Evolutionary conservation across 495 filamentous ascomycete species (phyloP).

Genomic region (Annulohypoxylon nitens): DNA sequence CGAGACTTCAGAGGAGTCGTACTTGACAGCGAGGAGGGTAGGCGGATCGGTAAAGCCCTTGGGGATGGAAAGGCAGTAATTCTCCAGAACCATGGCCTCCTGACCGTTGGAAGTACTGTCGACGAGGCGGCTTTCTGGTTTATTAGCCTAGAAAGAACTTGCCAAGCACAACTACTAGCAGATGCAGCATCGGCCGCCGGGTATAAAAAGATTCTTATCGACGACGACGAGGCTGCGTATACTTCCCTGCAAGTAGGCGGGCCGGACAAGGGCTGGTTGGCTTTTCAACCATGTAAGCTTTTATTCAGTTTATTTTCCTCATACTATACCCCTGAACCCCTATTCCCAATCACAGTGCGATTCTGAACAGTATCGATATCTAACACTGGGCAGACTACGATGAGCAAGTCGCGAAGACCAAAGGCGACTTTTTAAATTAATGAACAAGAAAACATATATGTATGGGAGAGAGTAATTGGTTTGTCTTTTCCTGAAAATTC

Average conservation of each 20-base stretch:
- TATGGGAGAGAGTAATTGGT: no score
- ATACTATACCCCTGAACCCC: not conserved
- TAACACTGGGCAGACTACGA: slow-evolving; percentile 57
- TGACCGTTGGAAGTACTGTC: slow-evolving; percentile 73
- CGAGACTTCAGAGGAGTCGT: slow-evolving; percentile 60
- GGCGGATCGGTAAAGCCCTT: slow-evolving; percentile 69
- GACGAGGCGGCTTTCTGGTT: slow-evolving; percentile 79
- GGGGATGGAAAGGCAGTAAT: slow-evolving; percentile 74
- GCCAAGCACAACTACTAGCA: slow-evolving; percentile 74
- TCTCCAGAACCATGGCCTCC: slow-evolving; percentile 75
- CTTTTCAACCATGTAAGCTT: slow-evolving; percentile 59
- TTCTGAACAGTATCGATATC: not conserved
- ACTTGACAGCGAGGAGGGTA: slow-evolving; percentile 71
- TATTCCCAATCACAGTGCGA: not conserved
- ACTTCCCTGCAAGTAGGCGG: slow-evolving; percentile 55
- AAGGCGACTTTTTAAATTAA: slow-evolving; percentile 56
- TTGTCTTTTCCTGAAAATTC: not conserved
- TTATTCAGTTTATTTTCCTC: not conserved
- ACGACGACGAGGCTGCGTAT: slow-evolving; percentile 64
- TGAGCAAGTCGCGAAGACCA: slow-evolving; percentile 61
- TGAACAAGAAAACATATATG: not conserved
- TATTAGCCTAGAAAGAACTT: slow-evolving; percentile 73
- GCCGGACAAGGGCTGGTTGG: slow-evolving; percentile 62
- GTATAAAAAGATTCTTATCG: slow-evolving; percentile 68
- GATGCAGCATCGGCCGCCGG: slow-evolving; percentile 72